Base-by-base conservation (phyloP, 2,329 filamentous ascomycete genomes). In the Aspergillus chevalieri region DNA sequence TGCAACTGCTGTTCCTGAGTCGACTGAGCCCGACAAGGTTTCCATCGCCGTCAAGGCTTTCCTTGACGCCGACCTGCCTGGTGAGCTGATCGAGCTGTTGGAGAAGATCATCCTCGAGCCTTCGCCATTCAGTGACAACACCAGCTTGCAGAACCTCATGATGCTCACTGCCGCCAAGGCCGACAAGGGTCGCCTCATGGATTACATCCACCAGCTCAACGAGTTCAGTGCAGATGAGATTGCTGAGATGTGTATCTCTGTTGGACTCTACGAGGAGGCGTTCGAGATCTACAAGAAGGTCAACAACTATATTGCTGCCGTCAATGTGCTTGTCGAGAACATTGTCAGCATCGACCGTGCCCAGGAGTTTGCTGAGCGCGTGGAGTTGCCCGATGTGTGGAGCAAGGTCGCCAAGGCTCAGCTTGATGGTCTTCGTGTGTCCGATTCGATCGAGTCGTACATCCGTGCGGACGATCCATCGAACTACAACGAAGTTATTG, bases 91-190 rank as follows among this genome's bases (percentile, higher is more conserved):
- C 62, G 94, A 98, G 71, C 82, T 98, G 34, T 81, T 98, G 15
- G 94, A 98, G 78, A 98, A 97, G 83, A 98, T 98, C 59, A 92
- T 98, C 28, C 78, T 98, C n/a, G 93, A 98, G 77, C 94, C 93
- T n/a, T 95, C 92, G 4, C 89, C 89, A 4, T 98, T 98, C 78
- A 96, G 89, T 63, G 94, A 98, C 74, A 98, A 98, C 72, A 83
- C 89, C 64, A 96, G 89, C 68, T 78, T 98, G 50, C 94, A 98
- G 73, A 98, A 98, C 71, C 75, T 98, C 52, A 82, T 98, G 53
- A 89, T 98, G 78, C 85, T 97, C 64, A 98, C 93, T 22, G 93
- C 94, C 42, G 90, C 90, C 60, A 96, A 96, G 77, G 91, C 93
- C 10, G 94, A 98, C 71, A 95, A 96, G 76, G 82, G 85, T 46